Evolutionary conservation across 768 basidiomycete species (phyloP).

Genomic region (Tylopilus rubrobrunneus): DNA sequence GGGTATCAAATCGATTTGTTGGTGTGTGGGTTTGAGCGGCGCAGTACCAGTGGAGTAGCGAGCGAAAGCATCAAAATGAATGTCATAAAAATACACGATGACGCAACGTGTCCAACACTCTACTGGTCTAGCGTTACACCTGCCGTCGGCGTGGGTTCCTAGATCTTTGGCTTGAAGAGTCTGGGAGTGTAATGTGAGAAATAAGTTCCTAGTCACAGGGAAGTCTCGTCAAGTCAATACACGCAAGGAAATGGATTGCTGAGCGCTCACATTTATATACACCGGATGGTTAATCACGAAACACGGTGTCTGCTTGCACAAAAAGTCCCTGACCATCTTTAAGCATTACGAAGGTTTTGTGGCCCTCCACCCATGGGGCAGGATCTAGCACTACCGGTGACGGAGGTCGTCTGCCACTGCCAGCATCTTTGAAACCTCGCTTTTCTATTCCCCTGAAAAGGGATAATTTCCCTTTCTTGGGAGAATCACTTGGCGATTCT

Average conservation of each 20-base stretch:
- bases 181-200: background rate
- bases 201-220: background rate
- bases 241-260: background rate
- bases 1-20: background rate
- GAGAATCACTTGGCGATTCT: background rate
- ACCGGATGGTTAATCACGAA: background rate
- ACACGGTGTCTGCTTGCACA: conserved; percentile 4
- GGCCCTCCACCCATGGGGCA: conserved; percentile 18
- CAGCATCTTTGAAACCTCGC: background rate
- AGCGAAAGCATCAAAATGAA: background rate
- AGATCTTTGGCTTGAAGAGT: background rate
- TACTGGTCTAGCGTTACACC: background rate
- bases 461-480: background rate
- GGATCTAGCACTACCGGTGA: conserved; percentile 10
- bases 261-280: background rate
- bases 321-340: conserved; percentile 24
- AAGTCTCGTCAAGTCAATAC: background rate
- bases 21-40: background rate
- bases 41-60: background rate
- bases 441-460: background rate
- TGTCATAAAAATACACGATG: background rate
- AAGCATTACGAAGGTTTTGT: conserved; percentile 19
- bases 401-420: background rate
- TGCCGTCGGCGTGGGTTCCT: background rate
- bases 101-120: background rate